phyloP scores from a whole-genome alignment of 768 basidiomycete species.

The Rhodocollybia butyracea region DNA sequence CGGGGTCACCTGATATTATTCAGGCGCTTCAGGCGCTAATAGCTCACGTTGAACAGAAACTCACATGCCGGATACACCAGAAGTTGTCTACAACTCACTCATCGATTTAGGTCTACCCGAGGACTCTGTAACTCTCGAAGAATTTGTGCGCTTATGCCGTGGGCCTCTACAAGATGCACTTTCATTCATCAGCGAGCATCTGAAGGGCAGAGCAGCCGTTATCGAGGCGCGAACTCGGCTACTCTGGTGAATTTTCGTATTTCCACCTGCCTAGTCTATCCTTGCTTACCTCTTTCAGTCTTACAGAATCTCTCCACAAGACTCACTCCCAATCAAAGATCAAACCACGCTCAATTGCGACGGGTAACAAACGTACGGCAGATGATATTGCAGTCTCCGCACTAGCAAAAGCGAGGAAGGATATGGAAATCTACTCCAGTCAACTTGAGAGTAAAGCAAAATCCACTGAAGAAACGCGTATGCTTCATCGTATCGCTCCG shows the following conservation, averaged over 20 bases:
- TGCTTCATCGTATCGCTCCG: background rate
- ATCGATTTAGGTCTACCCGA: slow-evolving; percentile 11
- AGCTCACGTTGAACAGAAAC: too few relatives aligned
- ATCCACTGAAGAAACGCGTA: background rate
- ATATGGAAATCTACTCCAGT: slow-evolving; percentile 3
- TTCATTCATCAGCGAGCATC: slow-evolving; percentile 13
- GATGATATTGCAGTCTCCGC: slow-evolving; percentile 13
- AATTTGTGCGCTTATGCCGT: slow-evolving; percentile 12
- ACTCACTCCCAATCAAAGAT: background rate
- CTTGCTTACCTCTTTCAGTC: too few relatives aligned
- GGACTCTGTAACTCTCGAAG: slow-evolving; percentile 10
- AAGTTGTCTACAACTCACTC: slow-evolving; percentile 6
- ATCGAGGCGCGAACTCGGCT: background rate
- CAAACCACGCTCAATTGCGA: background rate
- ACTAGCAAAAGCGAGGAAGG: slow-evolving; percentile 9
- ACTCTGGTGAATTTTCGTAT: slow-evolving; percentile 2
- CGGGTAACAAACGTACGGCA: slow-evolving; percentile 7
- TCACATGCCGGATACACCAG: too few relatives aligned
- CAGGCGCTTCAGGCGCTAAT: too few relatives aligned
- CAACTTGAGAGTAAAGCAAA: slow-evolving; percentile 1
- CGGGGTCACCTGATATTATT: too few relatives aligned
- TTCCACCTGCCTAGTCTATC: background rate
- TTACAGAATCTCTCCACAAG: slow-evolving; percentile 5
- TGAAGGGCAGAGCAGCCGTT: slow-evolving; percentile 11
- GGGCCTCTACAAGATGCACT: slow-evolving; percentile 13